Evolutionary conservation across 2,329 filamentous ascomycete species (phyloP), one percentile per base, ranked within the genome.

Genomic region (Penicillium capsulatum): DNA sequence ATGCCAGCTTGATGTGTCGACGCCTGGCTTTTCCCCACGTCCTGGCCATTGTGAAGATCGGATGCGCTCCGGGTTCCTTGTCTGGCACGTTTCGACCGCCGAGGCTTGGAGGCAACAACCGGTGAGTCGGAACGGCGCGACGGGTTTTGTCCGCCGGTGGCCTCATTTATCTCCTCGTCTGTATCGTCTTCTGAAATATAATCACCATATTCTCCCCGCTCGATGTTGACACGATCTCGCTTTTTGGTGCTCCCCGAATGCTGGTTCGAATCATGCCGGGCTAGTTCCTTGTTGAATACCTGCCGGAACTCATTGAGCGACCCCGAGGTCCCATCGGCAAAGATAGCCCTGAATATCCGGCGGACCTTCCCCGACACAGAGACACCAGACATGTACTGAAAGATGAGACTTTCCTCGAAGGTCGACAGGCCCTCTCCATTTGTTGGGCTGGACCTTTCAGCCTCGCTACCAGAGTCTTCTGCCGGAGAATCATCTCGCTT

Each of bases 241-340:
- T 69, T 70, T 40, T 64, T 68, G 11, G 47, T 31, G n/a, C 61
- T 61, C 19, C 37, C 39, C 3, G 38, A 5, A 3, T 50, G 40
- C 5, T 59, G 45, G 9, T 64, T 51, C 16, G 51, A 47, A 17
- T 51, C 50, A 3, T 46, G 46, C n/a, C 56, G 56, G 44, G 64
- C 68, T n/a, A 70, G 53, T 44, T 74, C 71, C 19, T 70, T 59
- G 10, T 55, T 50, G 43, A 72, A 74, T 3, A 74, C 58, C 29
- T 69, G 55, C 8, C 61, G 59, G 43, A 73, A 74, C 44, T 73
- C 68, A 28, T 60, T 65, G 14, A 60, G 45, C 4, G 65, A 55
- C 11, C 42, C 47, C 9, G 53, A 42, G 24, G 56, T 53, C 7
- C 70, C 71, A 48, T 73, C 65, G 3, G 71, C 70, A 48, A 74